Conservation (phyloP, 768 basidiomycete genomes). For the Suillus decipiens region DNA sequence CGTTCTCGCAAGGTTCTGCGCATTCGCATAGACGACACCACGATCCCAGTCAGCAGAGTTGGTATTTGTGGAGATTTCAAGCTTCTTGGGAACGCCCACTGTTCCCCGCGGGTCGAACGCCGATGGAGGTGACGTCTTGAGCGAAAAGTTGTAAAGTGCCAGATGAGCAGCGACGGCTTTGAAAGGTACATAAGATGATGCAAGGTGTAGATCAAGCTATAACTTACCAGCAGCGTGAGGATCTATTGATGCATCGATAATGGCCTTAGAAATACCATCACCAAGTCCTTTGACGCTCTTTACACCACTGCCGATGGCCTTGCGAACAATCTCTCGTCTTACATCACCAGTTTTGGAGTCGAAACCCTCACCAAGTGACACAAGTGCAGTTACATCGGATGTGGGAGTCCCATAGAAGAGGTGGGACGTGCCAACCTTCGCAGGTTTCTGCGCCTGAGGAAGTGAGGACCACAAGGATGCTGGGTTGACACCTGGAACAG, state of each 20-base stretch:
- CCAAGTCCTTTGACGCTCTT: slow-evolving; percentile 62
- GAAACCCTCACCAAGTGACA: slow-evolving; percentile 61
- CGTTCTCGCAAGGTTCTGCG: slow-evolving; percentile 81
- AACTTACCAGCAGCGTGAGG: slow-evolving; percentile 73
- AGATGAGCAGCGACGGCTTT: slow-evolving; percentile 78
- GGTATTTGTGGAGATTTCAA: slow-evolving; percentile 48
- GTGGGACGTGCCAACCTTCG: slow-evolving; percentile 63
- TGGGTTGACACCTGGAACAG: slow-evolving; percentile 42
- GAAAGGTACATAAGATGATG: slow-evolving; percentile 5
- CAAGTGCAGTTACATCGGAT: slow-evolving; percentile 49
- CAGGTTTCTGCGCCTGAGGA: slow-evolving; percentile 47
- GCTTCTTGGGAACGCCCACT: slow-evolving; percentile 50
- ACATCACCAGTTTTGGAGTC: slow-evolving; percentile 42
- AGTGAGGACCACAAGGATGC: slow-evolving; percentile 55
- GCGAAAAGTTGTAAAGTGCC: slow-evolving; percentile 71
- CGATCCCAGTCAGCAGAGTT: slow-evolving; percentile 63
- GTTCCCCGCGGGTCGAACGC: slow-evolving; percentile 62
- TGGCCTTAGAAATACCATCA: slow-evolving; percentile 62
- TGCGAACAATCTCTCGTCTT: slow-evolving; percentile 68
- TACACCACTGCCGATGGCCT: slow-evolving; percentile 70
- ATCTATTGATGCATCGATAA: slow-evolving; percentile 64
- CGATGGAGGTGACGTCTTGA: slow-evolving; percentile 75
- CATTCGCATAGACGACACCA: slow-evolving; percentile 71
- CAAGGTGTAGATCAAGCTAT: neutral
- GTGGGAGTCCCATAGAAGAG: slow-evolving; percentile 61